A percentile compares a stretch with the other conserved stretches of the same genome.
Evolutionary conservation across 768 basidiomycete genomes (phyloP).

Genomic region (Mycena galericulata): DNA sequence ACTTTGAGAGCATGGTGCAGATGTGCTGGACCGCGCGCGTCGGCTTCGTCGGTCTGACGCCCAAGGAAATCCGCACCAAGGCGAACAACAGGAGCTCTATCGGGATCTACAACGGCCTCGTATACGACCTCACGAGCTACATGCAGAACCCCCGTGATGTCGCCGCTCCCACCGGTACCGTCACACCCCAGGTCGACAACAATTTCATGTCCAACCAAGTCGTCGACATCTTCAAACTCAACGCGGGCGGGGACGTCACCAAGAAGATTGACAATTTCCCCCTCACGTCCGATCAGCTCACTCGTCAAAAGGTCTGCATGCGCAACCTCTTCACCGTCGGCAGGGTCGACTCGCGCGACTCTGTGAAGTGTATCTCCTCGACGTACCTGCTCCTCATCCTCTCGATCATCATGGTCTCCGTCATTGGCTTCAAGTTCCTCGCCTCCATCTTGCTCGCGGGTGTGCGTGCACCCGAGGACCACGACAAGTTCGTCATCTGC

Average conservation of each 20-base stretch:
- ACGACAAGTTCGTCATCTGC: conserved; percentile 97
- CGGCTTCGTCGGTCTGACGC: conserved; percentile 90
- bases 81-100: conserved; percentile 74
- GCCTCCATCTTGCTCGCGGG: conserved; percentile 88
- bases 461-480: conserved; percentile 88
- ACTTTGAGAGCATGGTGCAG: conserved; percentile 92
- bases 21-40: conserved; percentile 92
- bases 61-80: conserved; percentile 78
- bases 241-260: conserved; percentile 84
- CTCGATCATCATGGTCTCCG: conserved; percentile 91
- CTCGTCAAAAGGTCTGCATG: conserved; percentile 86
- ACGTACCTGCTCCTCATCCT: conserved; percentile 91
- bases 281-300: conserved; percentile 58
- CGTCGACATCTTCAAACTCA: conserved; percentile 80
- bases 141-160: conserved; percentile 75
- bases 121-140: conserved; percentile 92
- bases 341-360: conserved; percentile 92
- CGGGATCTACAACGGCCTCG: conserved; percentile 86
- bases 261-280: conserved; percentile 73
- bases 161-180: conserved; percentile 58
- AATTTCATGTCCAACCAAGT: conserved; percentile 82
- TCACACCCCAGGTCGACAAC: conserved; percentile 57
- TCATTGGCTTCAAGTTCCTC: conserved; percentile 97
- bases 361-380: conserved; percentile 91
- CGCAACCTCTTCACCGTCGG: conserved; percentile 95